Percentiles rank a stretch among this genome's conserved stretches.
Evolutionary conservation across 176 grass and related monocot species (phyloP).

Genomic region (Musa acuminata): DNA sequence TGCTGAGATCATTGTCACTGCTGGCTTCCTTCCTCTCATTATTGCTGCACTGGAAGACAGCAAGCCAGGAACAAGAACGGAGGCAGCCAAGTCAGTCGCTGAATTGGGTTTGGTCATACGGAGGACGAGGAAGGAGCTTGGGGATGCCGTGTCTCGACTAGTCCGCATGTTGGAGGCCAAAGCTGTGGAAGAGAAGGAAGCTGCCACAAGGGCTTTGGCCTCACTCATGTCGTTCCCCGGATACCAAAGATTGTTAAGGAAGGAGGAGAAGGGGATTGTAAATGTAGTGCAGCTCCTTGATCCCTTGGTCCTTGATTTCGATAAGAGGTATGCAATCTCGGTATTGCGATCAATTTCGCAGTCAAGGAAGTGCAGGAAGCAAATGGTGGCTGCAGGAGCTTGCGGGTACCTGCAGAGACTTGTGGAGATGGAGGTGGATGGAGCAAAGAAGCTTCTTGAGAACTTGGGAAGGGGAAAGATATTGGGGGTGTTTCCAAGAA

Average conservation of each 20-base stretch:
- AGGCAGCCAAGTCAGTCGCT: conserved; percentile 51
- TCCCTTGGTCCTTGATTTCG: conserved; percentile 25
- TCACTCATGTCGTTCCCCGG: conserved; percentile 26
- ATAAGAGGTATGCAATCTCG: conserved; percentile 42
- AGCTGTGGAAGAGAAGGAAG: conserved; percentile 30
- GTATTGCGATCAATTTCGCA: conserved; percentile 43
- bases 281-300: conserved; percentile 65
- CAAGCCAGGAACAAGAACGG: conserved; percentile 26
- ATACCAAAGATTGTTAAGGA: conserved; percentile 48
- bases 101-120: conserved; percentile 32
- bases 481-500: conserved; percentile 73
- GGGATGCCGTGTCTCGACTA: conserved; percentile 35
- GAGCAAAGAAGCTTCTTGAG: conserved; percentile 69
- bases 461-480: conserved; percentile 62
- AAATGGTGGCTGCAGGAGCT: conserved; percentile 69
- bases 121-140: conserved; percentile 34
- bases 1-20: conserved; percentile 44
- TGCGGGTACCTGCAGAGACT: conserved; percentile 60
- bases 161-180: conserved; percentile 72
- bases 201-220: conserved; percentile 46
- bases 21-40: conserved; percentile 33
- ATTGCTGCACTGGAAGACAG: conserved; percentile 40
- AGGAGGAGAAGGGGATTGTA: conserved; percentile 59
- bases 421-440: conserved; percentile 48
- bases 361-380: conserved; percentile 63